These are phyloP conservation scores for Linderniella brevidens DNA, from an alignment of 257 asterid genomes.

Conservation along the genomic window DNA sequence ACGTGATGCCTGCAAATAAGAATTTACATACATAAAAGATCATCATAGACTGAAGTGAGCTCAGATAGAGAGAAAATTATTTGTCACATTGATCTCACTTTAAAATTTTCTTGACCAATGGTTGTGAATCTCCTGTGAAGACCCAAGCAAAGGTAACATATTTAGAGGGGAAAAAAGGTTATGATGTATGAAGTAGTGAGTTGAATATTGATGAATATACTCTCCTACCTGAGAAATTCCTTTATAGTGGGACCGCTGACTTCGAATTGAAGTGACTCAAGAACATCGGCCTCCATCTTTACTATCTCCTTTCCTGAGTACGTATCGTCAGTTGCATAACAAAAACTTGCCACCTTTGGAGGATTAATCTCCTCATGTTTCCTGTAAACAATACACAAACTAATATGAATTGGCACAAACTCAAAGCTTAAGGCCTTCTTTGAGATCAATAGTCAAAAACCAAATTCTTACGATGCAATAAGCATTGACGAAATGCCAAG, in stretches of 20 bases:
- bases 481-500: constrained; percentile 98
- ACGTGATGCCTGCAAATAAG: constrained; percentile 23
- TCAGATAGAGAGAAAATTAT: background rate
- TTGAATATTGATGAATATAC: background rate
- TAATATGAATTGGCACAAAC: background rate
- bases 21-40: background rate
- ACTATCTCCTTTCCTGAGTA: constrained; percentile 50
- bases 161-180: constrained; percentile 13
- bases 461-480: constrained; percentile 67
- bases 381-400: constrained; percentile 19
- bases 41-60: constrained; percentile 11
- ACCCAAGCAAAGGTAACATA: constrained; percentile 1
- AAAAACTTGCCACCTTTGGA: constrained; percentile 64
- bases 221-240: constrained; percentile 55
- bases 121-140: constrained; percentile 36
- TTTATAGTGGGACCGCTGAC: constrained; percentile 72
- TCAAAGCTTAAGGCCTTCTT: background rate
- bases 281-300: constrained; percentile 78
- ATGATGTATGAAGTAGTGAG: background rate
- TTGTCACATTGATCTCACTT: constrained; percentile 18
- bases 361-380: constrained; percentile 86
- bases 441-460: background rate
- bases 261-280: constrained; percentile 56
- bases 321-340: constrained; percentile 65
- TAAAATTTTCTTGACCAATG: constrained; percentile 36